These are phyloP conservation scores for Blastobotrys aristatus DNA, from an alignment of 1,139 yeast species.

Conservation along the genomic window DNA sequence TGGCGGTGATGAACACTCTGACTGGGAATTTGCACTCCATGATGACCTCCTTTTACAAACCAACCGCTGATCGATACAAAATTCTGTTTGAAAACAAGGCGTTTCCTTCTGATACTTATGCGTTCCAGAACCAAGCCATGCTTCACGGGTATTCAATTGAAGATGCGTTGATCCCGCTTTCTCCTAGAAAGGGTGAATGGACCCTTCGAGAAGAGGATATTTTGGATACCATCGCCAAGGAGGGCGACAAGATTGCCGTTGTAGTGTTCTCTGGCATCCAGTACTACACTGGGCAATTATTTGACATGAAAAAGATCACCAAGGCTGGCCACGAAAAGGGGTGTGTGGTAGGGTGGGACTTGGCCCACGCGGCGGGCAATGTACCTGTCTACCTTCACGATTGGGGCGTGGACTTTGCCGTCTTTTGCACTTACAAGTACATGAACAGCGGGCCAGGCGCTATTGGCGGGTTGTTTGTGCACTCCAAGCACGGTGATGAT, in stretches of 20 bases:
- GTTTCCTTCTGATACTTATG: constrained; percentile 89
- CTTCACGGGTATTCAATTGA: constrained; percentile 56
- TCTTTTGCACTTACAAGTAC: constrained; percentile 91
- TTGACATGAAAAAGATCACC: constrained; percentile 69
- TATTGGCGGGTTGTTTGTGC: constrained; percentile 76
- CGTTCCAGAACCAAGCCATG: constrained; percentile 67
- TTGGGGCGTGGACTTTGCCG: constrained; percentile 91
- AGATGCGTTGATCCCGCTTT: constrained; percentile 58
- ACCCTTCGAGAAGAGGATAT: constrained; percentile 61
- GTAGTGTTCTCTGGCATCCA: constrained; percentile 86
- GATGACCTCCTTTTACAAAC: constrained; percentile 69
- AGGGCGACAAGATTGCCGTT: constrained; percentile 63
- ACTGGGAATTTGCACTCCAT: constrained; percentile 78
- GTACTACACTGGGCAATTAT: constrained; percentile 85
- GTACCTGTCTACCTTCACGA: constrained; percentile 71
- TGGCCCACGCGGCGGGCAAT: constrained; percentile 93
- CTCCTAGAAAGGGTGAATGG: constrained; percentile 53
- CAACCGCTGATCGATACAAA: constrained; percentile 54
- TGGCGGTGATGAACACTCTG: constrained; percentile 82
- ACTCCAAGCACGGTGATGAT: constrained; percentile 40
- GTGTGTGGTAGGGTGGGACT: constrained; percentile 84
- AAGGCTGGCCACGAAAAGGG: constrained; percentile 48
- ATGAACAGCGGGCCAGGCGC: constrained; percentile 91
- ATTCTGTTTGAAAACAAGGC: constrained; percentile 82
- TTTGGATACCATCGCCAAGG: constrained; percentile 47